A percentile compares a stretch with the other conserved stretches of the same genome.
Conservation (phyloP, 1,139 yeast species). For the Debaryomyces sp. region DNA sequence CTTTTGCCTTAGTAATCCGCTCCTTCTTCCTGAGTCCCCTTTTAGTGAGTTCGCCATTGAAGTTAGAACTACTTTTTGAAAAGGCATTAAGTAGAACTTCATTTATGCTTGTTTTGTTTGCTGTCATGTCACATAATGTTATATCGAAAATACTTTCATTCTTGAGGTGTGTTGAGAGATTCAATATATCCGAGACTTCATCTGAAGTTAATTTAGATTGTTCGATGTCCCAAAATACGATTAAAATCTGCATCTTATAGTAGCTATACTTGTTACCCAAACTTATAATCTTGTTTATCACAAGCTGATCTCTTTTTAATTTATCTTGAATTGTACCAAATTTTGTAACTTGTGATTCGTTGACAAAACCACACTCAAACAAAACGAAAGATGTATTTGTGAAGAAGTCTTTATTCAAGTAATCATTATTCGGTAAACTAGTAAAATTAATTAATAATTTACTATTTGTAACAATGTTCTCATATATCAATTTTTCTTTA, state of each 20-base stretch:
- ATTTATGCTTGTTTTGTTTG: slow-evolving; percentile 28
- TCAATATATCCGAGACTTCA: slow-evolving; percentile 22
- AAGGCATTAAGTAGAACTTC: slow-evolving; percentile 30
- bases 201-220: slow-evolving; percentile 19
- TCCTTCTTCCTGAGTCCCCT: slow-evolving; percentile 30
- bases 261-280: slow-evolving; percentile 38
- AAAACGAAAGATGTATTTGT: slow-evolving; percentile 40
- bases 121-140: slow-evolving; percentile 41
- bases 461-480: slow-evolving; percentile 23
- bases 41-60: slow-evolving; percentile 33
- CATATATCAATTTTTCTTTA: slow-evolving; percentile 29
- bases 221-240: slow-evolving; percentile 43
- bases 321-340: slow-evolving; percentile 27
- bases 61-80: slow-evolving; percentile 23
- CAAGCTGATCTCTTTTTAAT: slow-evolving; percentile 36
- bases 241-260: slow-evolving; percentile 38
- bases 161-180: slow-evolving; percentile 15
- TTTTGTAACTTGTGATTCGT: slow-evolving; percentile 15
- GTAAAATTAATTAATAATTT: slow-evolving; percentile 30
- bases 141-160: slow-evolving; percentile 22
- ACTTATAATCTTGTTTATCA: slow-evolving; percentile 40
- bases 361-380: slow-evolving; percentile 49
- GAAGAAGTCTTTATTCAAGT: slow-evolving; percentile 40
- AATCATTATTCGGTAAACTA: slow-evolving; percentile 42
- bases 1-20: slow-evolving; percentile 10